These are phyloP conservation scores for Boletus sensibilis DNA, from an alignment of 768 basidiomycete genomes.

Conservation along the genomic window DNA sequence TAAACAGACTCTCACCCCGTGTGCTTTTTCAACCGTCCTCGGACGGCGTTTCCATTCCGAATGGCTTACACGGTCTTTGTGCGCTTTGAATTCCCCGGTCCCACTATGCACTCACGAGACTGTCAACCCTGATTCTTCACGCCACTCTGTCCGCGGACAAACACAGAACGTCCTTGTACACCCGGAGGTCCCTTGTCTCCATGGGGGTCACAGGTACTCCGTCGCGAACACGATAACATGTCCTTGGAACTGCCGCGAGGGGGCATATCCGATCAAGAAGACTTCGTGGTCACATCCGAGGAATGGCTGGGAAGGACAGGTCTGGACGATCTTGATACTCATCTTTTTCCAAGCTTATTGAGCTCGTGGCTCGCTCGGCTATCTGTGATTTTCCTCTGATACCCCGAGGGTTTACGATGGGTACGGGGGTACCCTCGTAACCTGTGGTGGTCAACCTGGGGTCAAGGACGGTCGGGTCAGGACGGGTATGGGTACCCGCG, in stretches of 20 bases:
- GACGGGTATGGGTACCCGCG: conserved; percentile 2
- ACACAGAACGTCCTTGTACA: not conserved
- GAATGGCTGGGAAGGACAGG: not conserved
- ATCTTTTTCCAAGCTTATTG: not conserved
- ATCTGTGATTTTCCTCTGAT: not conserved
- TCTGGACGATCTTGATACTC: not conserved
- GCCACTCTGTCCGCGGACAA: conserved; percentile 19
- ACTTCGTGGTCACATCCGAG: conserved; percentile 1
- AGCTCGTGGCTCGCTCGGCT: not conserved
- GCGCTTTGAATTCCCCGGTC: not conserved
- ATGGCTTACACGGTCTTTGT: not conserved
- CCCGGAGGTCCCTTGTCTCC: not conserved
- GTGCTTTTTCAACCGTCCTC: not conserved
- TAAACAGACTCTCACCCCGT: not conserved
- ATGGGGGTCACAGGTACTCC: not conserved
- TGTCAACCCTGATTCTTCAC: not conserved
- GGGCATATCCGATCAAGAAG: not conserved
- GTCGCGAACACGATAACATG: not conserved
- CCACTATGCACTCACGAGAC: not conserved
- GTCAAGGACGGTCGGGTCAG: not conserved
- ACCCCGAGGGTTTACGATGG: not conserved
- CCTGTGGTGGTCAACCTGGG: not conserved
- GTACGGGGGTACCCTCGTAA: not conserved
- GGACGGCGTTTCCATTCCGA: not conserved
- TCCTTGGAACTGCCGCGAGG: conserved; percentile 4